A percentile compares a stretch with the other conserved stretches of the same genome.
These are phyloP conservation scores for Acarospora socialis DNA, from an alignment of 2,329 filamentous ascomycete genomes.

Conservation along the genomic window DNA sequence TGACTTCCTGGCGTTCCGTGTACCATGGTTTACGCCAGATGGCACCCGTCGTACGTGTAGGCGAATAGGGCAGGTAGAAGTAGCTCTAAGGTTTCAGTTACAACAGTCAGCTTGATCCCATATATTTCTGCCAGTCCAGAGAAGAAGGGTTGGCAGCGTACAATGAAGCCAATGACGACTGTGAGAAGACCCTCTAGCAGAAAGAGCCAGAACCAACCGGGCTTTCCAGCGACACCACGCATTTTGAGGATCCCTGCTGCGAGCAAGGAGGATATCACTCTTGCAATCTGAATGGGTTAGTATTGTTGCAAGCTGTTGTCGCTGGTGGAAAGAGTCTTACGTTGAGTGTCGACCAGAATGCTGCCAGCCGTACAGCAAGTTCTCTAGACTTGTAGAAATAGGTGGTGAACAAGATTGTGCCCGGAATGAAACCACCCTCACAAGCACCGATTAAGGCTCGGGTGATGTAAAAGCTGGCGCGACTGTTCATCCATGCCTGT, in stretches of 20 bases:
- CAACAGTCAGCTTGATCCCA: no score
- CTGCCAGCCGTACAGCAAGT: slow-evolving; percentile 50
- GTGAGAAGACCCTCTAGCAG: slow-evolving; percentile 34
- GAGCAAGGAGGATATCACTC: slow-evolving; percentile 33
- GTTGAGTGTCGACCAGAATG: slow-evolving; percentile 55
- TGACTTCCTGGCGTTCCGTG: slow-evolving; percentile 51
- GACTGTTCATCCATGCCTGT: slow-evolving; percentile 37
- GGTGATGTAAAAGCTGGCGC: slow-evolving; percentile 27
- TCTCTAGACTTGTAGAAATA: slow-evolving; percentile 65
- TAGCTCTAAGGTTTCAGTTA: no score
- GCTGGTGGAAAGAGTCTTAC: no score
- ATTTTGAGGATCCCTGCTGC: slow-evolving; percentile 30
- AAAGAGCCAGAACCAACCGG: slow-evolving; percentile 32
- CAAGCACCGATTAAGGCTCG: slow-evolving; percentile 35
- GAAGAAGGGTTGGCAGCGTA: no score
- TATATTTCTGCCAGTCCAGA: no score
- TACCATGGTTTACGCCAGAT: slow-evolving; percentile 42
- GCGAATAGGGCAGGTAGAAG: slow-evolving; percentile 48
- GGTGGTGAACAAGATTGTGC: slow-evolving; percentile 43
- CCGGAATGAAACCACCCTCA: slow-evolving; percentile 38
- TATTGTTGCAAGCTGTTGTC: no score
- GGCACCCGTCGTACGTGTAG: slow-evolving; percentile 42
- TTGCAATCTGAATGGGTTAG: no score
- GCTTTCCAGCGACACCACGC: slow-evolving; percentile 21
- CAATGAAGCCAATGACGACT: slow-evolving; percentile 38